phyloP scores from a whole-genome alignment of 2,329 filamentous ascomycete species.

The Pseudogymnoascus sp. region DNA sequence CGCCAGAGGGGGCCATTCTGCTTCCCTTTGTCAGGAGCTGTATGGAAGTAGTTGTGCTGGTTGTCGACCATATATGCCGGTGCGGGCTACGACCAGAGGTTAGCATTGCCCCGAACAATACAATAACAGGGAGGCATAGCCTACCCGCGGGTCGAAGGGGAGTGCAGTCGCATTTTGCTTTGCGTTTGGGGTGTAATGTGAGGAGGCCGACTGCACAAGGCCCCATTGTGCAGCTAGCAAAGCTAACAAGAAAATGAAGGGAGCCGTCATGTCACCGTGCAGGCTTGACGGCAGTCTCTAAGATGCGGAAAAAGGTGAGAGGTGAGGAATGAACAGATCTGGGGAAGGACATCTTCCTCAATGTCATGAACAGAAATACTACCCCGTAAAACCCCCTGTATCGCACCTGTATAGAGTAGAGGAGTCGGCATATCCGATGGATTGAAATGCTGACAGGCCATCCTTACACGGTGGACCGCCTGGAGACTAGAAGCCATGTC shows the following conservation, averaged over 20 bases:
- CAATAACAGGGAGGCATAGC: neutral
- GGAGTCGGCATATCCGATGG: neutral
- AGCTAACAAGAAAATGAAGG: neutral
- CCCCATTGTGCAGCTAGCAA: neutral
- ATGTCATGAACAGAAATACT: neutral
- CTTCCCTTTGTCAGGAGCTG: constrained; percentile 18
- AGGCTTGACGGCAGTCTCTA: neutral
- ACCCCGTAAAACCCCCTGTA: neutral
- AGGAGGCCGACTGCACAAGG: neutral
- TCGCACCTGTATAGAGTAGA: neutral
- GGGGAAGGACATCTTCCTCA: neutral
- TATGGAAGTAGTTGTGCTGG: constrained; percentile 17
- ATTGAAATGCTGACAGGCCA: neutral
- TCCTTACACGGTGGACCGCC: neutral
- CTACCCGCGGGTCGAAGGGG: neutral
- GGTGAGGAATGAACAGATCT: neutral
- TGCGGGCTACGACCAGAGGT: constrained; percentile 9
- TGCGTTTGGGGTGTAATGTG: neutral
- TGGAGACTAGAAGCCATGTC: neutral
- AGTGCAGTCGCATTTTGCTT: neutral
- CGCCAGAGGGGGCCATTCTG: constrained; percentile 16
- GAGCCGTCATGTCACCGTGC: neutral
- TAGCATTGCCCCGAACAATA: neutral
- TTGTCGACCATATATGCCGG: constrained; percentile 21
- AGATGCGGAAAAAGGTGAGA: neutral